Conservation (phyloP, 1,284 basidiomycete genomes). For the Marasmius oreades region DNA sequence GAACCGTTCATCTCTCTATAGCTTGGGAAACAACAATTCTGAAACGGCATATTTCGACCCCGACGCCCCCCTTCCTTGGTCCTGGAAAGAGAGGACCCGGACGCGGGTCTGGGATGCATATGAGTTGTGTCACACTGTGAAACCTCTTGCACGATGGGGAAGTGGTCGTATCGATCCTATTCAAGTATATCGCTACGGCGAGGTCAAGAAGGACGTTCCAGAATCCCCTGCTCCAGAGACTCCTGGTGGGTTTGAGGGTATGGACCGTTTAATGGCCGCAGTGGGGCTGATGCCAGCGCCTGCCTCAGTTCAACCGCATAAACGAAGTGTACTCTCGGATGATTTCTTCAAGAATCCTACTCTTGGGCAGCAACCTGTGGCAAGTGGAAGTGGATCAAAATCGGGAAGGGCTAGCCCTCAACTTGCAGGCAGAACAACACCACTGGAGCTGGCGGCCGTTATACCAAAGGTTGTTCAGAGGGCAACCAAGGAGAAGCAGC, state of each 20-base stretch:
- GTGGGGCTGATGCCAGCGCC: conserved; percentile 55
- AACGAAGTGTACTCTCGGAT: conserved; percentile 52
- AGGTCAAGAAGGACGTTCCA: conserved; percentile 21
- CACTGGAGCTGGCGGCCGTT: conserved; percentile 37
- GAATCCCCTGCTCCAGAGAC: conserved; percentile 14
- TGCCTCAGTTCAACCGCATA: conserved; percentile 30
- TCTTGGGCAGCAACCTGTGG: conserved; percentile 19
- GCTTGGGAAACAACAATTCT: conserved; percentile 35
- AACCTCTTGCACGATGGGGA: conserved; percentile 29
- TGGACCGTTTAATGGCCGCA: conserved; percentile 68
- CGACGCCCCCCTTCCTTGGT: conserved; percentile 56
- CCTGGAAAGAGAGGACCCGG: conserved; percentile 71
- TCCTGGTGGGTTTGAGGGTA: conserved; percentile 42
- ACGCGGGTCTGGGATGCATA: conserved; percentile 72
- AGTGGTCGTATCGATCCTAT: conserved; percentile 27
- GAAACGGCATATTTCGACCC: conserved; percentile 24
- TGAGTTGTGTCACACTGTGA: conserved; percentile 67
- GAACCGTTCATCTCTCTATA: conserved; percentile 41
- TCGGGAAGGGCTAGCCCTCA: conserved; percentile 22
- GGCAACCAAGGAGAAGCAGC: conserved; percentile 33
- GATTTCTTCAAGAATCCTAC: conserved; percentile 58
- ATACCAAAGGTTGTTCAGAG: conserved; percentile 40
- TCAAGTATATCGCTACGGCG: conserved; percentile 1
- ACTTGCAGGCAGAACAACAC: conserved; percentile 17
- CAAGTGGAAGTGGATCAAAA: conserved; percentile 13